A percentile compares a stretch with the other conserved stretches of the same genome.
Evolutionary conservation across 176 grass and related monocot genomes (phyloP).

Genomic region (Lolium rigidum): DNA sequence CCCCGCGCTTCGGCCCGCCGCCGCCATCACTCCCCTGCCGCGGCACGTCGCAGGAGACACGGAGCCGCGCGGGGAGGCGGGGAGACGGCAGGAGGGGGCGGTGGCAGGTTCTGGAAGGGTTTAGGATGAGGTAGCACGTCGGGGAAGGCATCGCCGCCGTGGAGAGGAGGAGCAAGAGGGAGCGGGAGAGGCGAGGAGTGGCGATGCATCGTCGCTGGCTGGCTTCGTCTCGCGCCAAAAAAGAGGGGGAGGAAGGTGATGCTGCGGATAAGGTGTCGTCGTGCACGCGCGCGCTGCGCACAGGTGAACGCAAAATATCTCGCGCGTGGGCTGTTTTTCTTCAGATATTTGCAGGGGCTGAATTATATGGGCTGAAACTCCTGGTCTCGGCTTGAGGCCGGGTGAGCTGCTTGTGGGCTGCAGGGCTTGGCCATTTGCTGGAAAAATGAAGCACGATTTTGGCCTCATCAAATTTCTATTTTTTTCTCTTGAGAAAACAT

Average conservation of each 20-base stretch:
- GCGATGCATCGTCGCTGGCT: constrained; percentile 2
- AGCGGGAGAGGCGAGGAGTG: constrained; percentile 35
- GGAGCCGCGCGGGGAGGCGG: background rate
- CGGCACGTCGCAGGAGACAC: constrained; percentile 51
- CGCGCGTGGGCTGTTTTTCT: background rate
- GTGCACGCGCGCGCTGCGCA: constrained; percentile 11
- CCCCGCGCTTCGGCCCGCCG: constrained; percentile 35
- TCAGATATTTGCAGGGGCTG: background rate
- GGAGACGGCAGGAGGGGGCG: background rate
- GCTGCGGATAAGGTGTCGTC: constrained; percentile 57
- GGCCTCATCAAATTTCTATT: too few species aligned
- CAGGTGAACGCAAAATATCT: constrained; percentile 11
- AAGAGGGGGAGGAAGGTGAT: background rate
- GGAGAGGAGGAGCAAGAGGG: constrained; percentile 7
- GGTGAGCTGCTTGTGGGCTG: too few species aligned
- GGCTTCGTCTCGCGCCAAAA: constrained; percentile 10
- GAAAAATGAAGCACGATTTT: too few species aligned
- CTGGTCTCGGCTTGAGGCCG: background rate
- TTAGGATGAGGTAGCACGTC: constrained; percentile 44
- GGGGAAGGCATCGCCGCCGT: constrained; percentile 47
- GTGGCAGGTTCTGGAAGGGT: constrained; percentile 18
- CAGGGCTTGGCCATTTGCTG: too few species aligned
- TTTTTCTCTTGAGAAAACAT: too few species aligned
- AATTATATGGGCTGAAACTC: background rate
- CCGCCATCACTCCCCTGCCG: background rate